phyloP scores from a whole-genome alignment of 192 early-diverging fungal genomes.

The Coemansia sp. region DNA sequence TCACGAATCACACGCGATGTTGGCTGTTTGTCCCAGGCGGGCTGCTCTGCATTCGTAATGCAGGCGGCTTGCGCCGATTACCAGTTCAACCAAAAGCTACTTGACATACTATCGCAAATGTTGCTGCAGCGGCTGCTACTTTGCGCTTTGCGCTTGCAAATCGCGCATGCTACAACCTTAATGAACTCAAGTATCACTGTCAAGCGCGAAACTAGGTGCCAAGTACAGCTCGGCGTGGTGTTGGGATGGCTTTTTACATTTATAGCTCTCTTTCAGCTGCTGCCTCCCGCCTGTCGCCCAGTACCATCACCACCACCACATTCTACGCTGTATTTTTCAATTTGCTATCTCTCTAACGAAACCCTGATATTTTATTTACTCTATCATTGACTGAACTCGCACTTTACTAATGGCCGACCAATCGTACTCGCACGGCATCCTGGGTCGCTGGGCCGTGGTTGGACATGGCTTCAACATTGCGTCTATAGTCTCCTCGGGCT shows the following conservation, averaged over 20 bases:
- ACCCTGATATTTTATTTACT: background rate
- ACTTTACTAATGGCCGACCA: slow-evolving; percentile 6
- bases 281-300: background rate
- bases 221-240: background rate
- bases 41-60: slow-evolving; percentile 1
- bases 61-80: background rate
- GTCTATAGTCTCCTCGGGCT: slow-evolving; percentile 30
- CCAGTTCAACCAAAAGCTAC: background rate
- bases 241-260: background rate
- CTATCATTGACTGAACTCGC: background rate
- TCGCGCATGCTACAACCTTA: background rate
- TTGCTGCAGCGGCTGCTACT: background rate
- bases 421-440: slow-evolving; percentile 31
- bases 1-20: background rate
- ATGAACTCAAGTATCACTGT: background rate
- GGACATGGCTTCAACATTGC: slow-evolving; percentile 45
- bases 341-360: background rate
- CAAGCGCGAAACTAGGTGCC: background rate
- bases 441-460: slow-evolving; percentile 50
- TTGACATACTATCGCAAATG: background rate
- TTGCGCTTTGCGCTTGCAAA: slow-evolving; percentile 8
- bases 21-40: background rate
- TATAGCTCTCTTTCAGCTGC: background rate
- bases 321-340: background rate
- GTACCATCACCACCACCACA: background rate